These are phyloP conservation scores for Abrus pulchellus DNA, from an alignment of 306 rosid species.

Conservation along the genomic window DNA sequence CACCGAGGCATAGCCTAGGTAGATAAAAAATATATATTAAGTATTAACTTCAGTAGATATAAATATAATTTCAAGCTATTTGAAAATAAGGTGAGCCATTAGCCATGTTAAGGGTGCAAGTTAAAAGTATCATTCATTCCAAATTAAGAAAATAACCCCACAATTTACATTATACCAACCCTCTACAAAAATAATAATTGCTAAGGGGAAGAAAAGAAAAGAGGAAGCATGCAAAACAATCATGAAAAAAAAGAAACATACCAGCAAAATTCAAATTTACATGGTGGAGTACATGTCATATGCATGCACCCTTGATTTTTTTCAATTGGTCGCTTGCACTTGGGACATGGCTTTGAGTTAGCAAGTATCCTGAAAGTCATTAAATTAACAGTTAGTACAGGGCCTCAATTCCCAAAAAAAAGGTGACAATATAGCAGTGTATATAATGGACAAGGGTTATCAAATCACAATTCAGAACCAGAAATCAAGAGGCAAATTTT, in stretches of 20 bases:
- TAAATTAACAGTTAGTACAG: constrained; percentile 38
- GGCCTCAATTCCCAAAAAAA: constrained; percentile 22
- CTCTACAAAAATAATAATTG: constrained; percentile 18
- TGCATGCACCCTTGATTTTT: constrained; percentile 93
- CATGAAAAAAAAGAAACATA: constrained; percentile 8
- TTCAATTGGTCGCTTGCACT: constrained; percentile 92
- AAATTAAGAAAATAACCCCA: not conserved
- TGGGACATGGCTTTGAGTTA: constrained; percentile 90
- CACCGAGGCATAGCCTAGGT: constrained; percentile 85
- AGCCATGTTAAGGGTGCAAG: constrained; percentile 21
- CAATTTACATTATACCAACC: constrained; percentile 20
- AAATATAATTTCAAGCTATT: constrained; percentile 21
- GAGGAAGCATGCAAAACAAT: constrained; percentile 9
- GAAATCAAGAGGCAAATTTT: not conserved
- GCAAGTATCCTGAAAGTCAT: constrained; percentile 76
- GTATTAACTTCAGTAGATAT: constrained; percentile 35
- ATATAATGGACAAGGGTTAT: constrained; percentile 8
- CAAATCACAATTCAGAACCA: not conserved
- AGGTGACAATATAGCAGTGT: not conserved
- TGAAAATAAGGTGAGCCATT: constrained; percentile 10
- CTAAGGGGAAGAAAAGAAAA: not conserved
- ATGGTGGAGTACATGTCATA: constrained; percentile 89
- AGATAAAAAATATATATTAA: constrained; percentile 16
- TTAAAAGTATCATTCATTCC: not conserved
- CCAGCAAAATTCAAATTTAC: constrained; percentile 93